Base-by-base conservation (phyloP, 2,329 filamentous ascomycete genomes). In the Colletotrichum musae region DNA sequence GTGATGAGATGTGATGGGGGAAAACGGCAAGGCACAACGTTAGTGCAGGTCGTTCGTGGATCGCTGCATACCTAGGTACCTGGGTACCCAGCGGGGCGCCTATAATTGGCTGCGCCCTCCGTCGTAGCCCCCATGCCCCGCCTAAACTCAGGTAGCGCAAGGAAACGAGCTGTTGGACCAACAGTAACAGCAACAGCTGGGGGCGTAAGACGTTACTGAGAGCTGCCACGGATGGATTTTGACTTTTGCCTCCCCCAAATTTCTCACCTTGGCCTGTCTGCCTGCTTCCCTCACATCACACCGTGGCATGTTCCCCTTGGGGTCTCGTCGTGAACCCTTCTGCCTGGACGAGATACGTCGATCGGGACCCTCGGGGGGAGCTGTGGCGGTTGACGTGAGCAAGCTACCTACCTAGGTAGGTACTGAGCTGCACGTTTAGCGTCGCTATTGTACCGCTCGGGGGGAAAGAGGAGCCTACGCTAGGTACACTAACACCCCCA, bases 61-160 rank as follows among this genome's bases (percentile, higher is more conserved):
- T 26, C 26, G 59, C 59, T 43, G 47, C 39, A 61, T 21, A 28
- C 45, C 56, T 62, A 26, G 32, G 21, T 24, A 24, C 21, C 21
- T 24, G 21, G 21, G 21, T 24, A 24, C 21, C 21, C 21, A 4
- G 10, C 32, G 24, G 36, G 24, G 62, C 57, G 56, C 50, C 67
- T 60, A 61, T 66, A 53, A 66, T 57, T 69, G 56, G 62, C 51
- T 51, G 48, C 26, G 50, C 51, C 48, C 28, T 50, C 32, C 51
- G 12, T 9, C 36, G 41, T 36, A n/a, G 50, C 56, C 50, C 39
- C 64, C 54, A 58, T 64, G 54, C 32, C 15, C 32, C 50, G 21
- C 21, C 21, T 24, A 24, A 24, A 24, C 45, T n/a, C 45, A 47
- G 16, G 54, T 39, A 26, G 18, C 64, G 32, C 65, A 64, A n/a